Conservation (phyloP, 2,329 filamentous ascomycete species). For the Aureobasidium sp. region DNA sequence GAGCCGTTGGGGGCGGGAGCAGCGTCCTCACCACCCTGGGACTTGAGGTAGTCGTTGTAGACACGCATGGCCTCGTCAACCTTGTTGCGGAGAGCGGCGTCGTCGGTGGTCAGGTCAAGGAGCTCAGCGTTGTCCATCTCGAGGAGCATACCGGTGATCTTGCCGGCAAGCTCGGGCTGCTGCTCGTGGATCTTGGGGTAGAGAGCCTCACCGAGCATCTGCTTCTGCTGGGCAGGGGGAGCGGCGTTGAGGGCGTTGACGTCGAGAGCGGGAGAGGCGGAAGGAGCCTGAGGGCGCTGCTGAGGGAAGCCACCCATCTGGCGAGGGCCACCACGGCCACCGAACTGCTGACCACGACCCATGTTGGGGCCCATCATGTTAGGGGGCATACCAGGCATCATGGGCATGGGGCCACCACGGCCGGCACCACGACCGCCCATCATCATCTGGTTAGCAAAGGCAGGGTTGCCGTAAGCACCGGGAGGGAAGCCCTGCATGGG, state of each 20-base stretch:
- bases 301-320: conserved; percentile 29
- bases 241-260: conserved; percentile 44
- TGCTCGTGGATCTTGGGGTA: conserved; percentile 97
- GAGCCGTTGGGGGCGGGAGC: conserved; percentile 26
- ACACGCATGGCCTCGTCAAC: conserved; percentile 95
- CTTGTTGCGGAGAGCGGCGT: conserved; percentile 82
- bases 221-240: conserved; percentile 80
- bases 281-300: conserved; percentile 30
- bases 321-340: conserved; percentile 28
- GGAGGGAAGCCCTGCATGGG: conserved; percentile 63
- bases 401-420: conserved; percentile 58
- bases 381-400: conserved; percentile 54
- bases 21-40: conserved; percentile 45
- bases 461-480: conserved; percentile 69
- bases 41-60: conserved; percentile 98
- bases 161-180: conserved; percentile 92
- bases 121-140: conserved; percentile 98
- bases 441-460: conserved; percentile 46
- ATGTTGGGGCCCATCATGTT: conserved; percentile 51
- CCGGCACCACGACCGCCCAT: conserved; percentile 56
- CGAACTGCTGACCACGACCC: conserved; percentile 24
- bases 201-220: conserved; percentile 93
- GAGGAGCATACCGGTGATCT: conserved; percentile 99
- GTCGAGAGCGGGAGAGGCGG: conserved; percentile 35
- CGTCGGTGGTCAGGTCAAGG: conserved; percentile 89